Base-by-base conservation (phyloP, 192 early-diverging fungal species). In the Neocallimastix lanati region DNA sequence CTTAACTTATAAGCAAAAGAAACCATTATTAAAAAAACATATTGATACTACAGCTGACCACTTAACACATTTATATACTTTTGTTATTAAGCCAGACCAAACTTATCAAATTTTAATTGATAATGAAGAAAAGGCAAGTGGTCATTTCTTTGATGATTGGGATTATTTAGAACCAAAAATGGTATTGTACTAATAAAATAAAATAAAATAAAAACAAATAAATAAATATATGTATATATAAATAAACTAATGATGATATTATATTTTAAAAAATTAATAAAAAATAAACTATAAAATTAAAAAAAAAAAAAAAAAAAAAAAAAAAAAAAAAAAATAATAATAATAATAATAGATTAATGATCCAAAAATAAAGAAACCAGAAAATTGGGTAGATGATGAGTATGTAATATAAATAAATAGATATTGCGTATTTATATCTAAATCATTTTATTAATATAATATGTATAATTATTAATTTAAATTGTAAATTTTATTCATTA, bases 71-170 rank as follows among this genome's bases (percentile, higher is more conserved):
- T 67, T 85, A 29, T 88, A 88, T 82, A 88, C 87, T 28, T 80
- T 88, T 67, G 78, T 86, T 77, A 16, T 88, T 76, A 27, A 88
- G 29, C 86, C 86, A 38, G 82, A 88, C 76, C 82, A 87, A 78
- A 88, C 88, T 35, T 88, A 81, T 81, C 29, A 84, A 29, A 79
- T 88, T 35, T 80, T 84, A 16, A 76, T 88, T 38, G 88, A 88
- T 78, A 80, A 83, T 58, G 84, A 87, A 78, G 77, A 78, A 14
- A 81, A 88, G 77, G 81, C 79, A 37, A 58, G 28, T 27, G 88
- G 88, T 29, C 80, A 78, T 0, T 38, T 67, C 25, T 67, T 83
- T 27, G 84, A 88, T 28, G 79, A 82, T 78, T 88, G 84, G 79
- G 81, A 87, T 28, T 80, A 88, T 58, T 83, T 88, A 15, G 86